Percentiles rank a stretch among this genome's conserved stretches.
Conservation (phyloP, 305 asterid species). For the Euphrasia arctica region DNA sequence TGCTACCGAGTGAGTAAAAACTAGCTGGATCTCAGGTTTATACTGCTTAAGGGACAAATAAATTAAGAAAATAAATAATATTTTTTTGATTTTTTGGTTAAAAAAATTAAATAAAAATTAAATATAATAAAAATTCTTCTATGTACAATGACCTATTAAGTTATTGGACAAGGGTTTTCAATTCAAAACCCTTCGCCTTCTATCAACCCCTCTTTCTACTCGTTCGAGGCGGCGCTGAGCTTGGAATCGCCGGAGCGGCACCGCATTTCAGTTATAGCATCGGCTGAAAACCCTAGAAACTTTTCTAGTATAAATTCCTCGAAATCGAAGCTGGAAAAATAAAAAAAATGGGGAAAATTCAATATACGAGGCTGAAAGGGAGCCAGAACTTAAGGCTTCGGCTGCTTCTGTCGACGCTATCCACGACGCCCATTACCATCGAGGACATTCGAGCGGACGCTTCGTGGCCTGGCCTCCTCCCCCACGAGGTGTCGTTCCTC, state of each 20-base stretch:
- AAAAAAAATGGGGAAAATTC: constrained; percentile 43
- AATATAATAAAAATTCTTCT: too few relatives aligned
- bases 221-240: constrained; percentile 7
- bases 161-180: constrained; percentile 17
- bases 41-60: too few relatives aligned
- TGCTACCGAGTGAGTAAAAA: too few relatives aligned
- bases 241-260: background rate
- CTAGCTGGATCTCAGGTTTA: too few relatives aligned
- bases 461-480: constrained; percentile 76
- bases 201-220: background rate
- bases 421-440: constrained; percentile 67
- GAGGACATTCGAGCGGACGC: constrained; percentile 79
- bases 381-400: constrained; percentile 76
- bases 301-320: background rate
- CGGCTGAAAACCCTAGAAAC: background rate
- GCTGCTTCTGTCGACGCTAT: constrained; percentile 71
- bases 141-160: constrained; percentile 6
- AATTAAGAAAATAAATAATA: too few relatives aligned
- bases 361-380: constrained; percentile 63
- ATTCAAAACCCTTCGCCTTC: constrained; percentile 11
- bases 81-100: too few relatives aligned
- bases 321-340: background rate
- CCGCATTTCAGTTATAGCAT: background rate
- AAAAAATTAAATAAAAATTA: too few relatives aligned
- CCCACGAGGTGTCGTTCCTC: constrained; percentile 74